These are phyloP conservation scores for Curvularia verruculosa DNA, from an alignment of 2,329 filamentous ascomycete genomes.

Conservation along the genomic window DNA sequence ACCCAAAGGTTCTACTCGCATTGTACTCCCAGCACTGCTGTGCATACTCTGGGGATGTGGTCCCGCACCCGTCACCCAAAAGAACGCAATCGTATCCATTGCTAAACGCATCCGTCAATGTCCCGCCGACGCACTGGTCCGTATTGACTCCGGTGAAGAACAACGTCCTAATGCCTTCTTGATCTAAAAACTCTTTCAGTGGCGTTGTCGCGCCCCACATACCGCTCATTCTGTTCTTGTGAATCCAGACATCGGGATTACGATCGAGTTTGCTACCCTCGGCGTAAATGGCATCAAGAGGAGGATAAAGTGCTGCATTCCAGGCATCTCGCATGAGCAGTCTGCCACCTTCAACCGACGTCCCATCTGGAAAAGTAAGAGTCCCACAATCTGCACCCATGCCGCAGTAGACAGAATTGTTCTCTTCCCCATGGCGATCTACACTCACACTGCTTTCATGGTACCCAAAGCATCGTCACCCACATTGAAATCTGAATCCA, in stretches of 20 bases:
- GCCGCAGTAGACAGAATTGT: slow-evolving; percentile 33
- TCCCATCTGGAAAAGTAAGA: slow-evolving; percentile 28
- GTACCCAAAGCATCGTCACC: slow-evolving; percentile 11
- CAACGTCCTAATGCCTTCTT: slow-evolving; percentile 49
- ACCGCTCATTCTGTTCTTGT: slow-evolving; percentile 53
- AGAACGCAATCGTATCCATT: slow-evolving; percentile 53
- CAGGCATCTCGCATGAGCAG: slow-evolving; percentile 50
- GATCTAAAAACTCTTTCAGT: slow-evolving; percentile 47
- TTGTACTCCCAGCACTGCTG: slow-evolving; percentile 51
- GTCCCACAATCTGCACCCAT: slow-evolving; percentile 41
- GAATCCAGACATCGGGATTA: slow-evolving; percentile 40
- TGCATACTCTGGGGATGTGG: slow-evolving; percentile 48
- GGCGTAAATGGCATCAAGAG: slow-evolving; percentile 43
- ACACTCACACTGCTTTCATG: slow-evolving; percentile 31
- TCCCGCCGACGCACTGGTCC: slow-evolving; percentile 53
- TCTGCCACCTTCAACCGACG: slow-evolving; percentile 40
- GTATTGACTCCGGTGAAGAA: slow-evolving; percentile 53
- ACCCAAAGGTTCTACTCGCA: slow-evolving; percentile 50
- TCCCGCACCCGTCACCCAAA: slow-evolving; percentile 51
- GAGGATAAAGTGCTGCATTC: slow-evolving; percentile 51
- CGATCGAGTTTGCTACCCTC: slow-evolving; percentile 20
- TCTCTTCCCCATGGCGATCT: slow-evolving; percentile 40
- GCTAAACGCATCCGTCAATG: slow-evolving; percentile 51
- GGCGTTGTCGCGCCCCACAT: slow-evolving; percentile 47
- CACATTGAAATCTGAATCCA: slow-evolving; percentile 18